Evolutionary conservation across 116 monocot genomes (phyloP).

Genomic region (Posidonia oceanica): DNA sequence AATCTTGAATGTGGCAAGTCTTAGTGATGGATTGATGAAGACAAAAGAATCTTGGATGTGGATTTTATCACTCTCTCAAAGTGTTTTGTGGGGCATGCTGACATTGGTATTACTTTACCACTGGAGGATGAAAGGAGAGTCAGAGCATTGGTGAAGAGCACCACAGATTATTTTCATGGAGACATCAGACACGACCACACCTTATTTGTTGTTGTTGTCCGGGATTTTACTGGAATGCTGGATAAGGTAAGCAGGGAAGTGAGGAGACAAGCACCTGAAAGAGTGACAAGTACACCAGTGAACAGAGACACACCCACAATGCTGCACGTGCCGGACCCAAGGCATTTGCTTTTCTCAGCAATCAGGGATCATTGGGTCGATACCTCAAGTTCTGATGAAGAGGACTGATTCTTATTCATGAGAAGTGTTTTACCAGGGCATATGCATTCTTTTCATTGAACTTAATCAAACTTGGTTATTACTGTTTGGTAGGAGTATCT

Average conservation of each 20-base stretch:
- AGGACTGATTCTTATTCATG: not conserved
- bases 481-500: no score
- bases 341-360: slow-evolving; percentile 48
- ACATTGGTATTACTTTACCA: slow-evolving; percentile 32
- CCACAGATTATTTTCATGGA: slow-evolving; percentile 73
- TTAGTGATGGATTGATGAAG: slow-evolving; percentile 38
- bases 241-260: slow-evolving; percentile 75
- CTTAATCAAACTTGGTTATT: not conserved
- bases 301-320: slow-evolving; percentile 6
- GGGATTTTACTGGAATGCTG: slow-evolving; percentile 68
- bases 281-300: slow-evolving; percentile 13
- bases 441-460: not conserved
- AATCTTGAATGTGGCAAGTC: slow-evolving; percentile 36
- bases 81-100: slow-evolving; percentile 55
- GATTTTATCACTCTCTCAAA: slow-evolving; percentile 44
- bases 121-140: slow-evolving; percentile 58
- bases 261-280: slow-evolving; percentile 17
- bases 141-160: slow-evolving; percentile 47
- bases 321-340: slow-evolving; percentile 3
- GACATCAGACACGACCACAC: slow-evolving; percentile 66
- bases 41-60: slow-evolving; percentile 36
- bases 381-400: slow-evolving; percentile 5
- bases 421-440: not conserved
- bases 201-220: slow-evolving; percentile 62
- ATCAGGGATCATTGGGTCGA: slow-evolving; percentile 23